Evolutionary conservation across 495 filamentous ascomycete genomes (phyloP).

Genomic region (Penicillium silybi): DNA sequence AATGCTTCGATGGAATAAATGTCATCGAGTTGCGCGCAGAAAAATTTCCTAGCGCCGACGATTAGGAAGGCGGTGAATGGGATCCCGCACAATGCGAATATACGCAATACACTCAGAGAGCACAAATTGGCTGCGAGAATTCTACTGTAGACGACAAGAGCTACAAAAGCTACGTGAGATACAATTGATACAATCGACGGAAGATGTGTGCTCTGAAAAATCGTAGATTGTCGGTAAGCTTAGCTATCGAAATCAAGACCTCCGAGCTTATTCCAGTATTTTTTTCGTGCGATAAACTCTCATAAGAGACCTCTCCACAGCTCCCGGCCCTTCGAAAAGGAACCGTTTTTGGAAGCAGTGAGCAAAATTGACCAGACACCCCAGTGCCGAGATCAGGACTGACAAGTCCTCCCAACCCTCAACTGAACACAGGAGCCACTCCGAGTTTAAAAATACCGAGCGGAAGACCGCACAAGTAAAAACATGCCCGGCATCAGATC

Average conservation of each 20-base stretch:
- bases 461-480: conserved; percentile 3
- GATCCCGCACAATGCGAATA: conserved; percentile 20
- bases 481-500: conserved; percentile 18
- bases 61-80: conserved; percentile 20
- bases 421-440: conserved; percentile 38
- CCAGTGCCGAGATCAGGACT: conserved; percentile 24
- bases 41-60: conserved; percentile 22
- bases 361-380: conserved; percentile 43
- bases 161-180: background rate
- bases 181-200: background rate
- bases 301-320: conserved; percentile 41
- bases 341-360: conserved; percentile 12
- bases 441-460: conserved; percentile 20
- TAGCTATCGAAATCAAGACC: conserved; percentile 29
- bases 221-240: conserved; percentile 28
- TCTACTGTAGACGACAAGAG: conserved; percentile 1
- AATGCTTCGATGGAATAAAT: conserved; percentile 22
- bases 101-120: background rate
- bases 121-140: background rate
- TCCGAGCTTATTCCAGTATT: conserved; percentile 29
- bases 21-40: conserved; percentile 24
- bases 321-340: conserved; percentile 15
- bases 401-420: conserved; percentile 34
- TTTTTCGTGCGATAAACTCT: conserved; percentile 35
- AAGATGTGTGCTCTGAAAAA: conserved; percentile 9